Conservation (phyloP, 2,329 filamentous ascomycete genomes). For the Beauveria bassiana region DNA sequence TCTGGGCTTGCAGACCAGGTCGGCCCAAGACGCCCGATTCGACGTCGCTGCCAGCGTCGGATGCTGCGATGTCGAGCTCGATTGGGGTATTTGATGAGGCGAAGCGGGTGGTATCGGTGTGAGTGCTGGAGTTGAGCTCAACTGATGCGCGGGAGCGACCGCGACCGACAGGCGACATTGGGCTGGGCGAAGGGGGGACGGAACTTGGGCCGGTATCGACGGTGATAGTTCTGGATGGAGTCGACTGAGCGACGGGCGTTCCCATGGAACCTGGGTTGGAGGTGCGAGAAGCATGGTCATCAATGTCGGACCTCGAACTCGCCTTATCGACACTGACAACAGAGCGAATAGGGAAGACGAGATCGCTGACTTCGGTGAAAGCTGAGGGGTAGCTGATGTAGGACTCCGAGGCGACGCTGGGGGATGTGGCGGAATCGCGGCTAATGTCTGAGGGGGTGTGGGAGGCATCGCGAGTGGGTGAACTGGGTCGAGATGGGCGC, state of each 20-base stretch:
- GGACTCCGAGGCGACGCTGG: conserved; percentile 1
- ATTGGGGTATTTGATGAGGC: conserved; percentile 28
- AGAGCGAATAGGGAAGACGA: conserved; percentile 77
- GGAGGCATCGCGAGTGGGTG: neutral
- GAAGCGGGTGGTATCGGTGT: conserved; percentile 33
- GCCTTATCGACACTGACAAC: conserved; percentile 61
- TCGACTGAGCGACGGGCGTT: conserved; percentile 23
- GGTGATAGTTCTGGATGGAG: conserved; percentile 19
- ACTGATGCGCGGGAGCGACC: conserved; percentile 14
- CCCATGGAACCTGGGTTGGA: conserved; percentile 26
- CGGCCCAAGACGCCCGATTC: conserved; percentile 15
- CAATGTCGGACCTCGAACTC: conserved; percentile 30
- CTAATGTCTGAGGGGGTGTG: neutral
- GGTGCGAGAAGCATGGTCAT: conserved; percentile 31
- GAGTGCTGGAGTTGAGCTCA: conserved; percentile 37
- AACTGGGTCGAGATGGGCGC: neutral
- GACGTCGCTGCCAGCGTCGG: conserved; percentile 26
- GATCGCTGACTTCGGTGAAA: conserved; percentile 39
- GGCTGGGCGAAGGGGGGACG: neutral
- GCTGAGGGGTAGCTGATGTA: conserved; percentile 21
- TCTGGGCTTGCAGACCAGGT: neutral
- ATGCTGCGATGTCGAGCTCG: conserved; percentile 24
- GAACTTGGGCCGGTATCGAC: conserved; percentile 18
- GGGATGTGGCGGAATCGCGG: neutral
- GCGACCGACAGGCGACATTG: conserved; percentile 1